Conservation (phyloP, 2,329 filamentous ascomycete species). For the Cladosporium sphaerospermum region DNA sequence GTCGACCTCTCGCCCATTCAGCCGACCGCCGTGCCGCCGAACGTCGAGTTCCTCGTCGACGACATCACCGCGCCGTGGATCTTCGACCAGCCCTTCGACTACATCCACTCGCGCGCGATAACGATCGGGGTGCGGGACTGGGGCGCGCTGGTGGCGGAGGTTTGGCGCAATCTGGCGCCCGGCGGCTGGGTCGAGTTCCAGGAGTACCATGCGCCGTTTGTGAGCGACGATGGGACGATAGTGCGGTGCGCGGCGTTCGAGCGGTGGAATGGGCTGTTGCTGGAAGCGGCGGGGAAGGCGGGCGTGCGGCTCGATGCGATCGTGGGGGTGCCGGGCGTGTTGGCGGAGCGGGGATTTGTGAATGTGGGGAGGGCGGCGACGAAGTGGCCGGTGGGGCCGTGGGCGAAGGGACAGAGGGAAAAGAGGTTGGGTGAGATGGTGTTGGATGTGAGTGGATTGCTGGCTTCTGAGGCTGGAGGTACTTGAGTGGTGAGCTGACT, state of each 20-base stretch:
- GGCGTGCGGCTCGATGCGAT: slow-evolving; percentile 6
- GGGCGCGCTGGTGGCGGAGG: slow-evolving; percentile 18
- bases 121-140: slow-evolving; percentile 43
- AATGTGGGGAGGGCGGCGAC: background rate
- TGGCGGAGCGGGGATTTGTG: slow-evolving; percentile 3
- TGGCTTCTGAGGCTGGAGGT: background rate
- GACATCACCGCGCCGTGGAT: slow-evolving; percentile 40
- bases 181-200: slow-evolving; percentile 19
- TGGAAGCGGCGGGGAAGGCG: background rate
- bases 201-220: slow-evolving; percentile 9
- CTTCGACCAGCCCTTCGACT: slow-evolving; percentile 26
- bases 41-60: slow-evolving; percentile 44
- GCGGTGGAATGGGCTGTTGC: background rate
- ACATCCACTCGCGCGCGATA: slow-evolving; percentile 42
- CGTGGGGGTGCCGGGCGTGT: background rate
- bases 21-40: slow-evolving; percentile 42
- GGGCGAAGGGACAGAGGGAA: slow-evolving; percentile 7
- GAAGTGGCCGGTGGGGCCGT: slow-evolving; percentile 11
- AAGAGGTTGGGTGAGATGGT: slow-evolving; percentile 11
- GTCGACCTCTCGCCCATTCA: slow-evolving; percentile 41
- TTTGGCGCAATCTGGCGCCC: slow-evolving; percentile 14
- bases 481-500: background rate
- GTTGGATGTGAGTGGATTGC: background rate
- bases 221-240: slow-evolving; percentile 11
- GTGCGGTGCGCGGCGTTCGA: slow-evolving; percentile 3